These are phyloP conservation scores for Mrakia hoshinonis DNA, from an alignment of 768 basidiomycete species.

Conservation along the genomic window DNA sequence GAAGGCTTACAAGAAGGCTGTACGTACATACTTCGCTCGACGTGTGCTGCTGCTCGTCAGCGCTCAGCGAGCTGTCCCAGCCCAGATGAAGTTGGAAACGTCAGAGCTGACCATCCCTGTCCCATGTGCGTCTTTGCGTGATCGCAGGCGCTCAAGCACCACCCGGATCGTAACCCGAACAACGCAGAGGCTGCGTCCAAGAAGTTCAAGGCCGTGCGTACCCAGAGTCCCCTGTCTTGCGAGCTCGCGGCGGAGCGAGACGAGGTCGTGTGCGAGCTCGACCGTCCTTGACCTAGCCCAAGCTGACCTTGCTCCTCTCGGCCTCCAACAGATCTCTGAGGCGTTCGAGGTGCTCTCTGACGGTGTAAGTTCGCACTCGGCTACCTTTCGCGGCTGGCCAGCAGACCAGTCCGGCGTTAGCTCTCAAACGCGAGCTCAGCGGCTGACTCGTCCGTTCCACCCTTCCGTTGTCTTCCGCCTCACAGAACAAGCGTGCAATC, in stretches of 20 bases:
- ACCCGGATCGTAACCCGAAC: conserved; percentile 74
- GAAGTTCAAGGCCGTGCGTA: conserved; percentile 80
- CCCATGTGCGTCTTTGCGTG: conserved; percentile 14
- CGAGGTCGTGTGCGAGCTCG: conserved; percentile 3
- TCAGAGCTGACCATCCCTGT: background rate
- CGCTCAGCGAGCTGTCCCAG: background rate
- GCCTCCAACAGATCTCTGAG: conserved; percentile 62
- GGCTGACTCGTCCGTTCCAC: background rate
- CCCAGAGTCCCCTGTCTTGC: no score
- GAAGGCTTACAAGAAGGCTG: conserved; percentile 88
- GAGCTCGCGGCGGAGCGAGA: conserved; percentile 24
- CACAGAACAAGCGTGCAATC: conserved; percentile 39
- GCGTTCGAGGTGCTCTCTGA: conserved; percentile 93
- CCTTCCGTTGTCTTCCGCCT: background rate
- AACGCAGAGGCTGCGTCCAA: conserved; percentile 75
- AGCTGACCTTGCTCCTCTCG: background rate
- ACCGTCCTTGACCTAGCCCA: background rate
- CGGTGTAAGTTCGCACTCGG: conserved; percentile 34
- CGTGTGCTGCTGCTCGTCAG: background rate
- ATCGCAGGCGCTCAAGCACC: conserved; percentile 75
- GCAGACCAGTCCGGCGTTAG: background rate
- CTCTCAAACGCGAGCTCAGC: background rate
- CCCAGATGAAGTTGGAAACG: conserved; percentile 41
- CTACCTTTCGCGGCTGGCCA: background rate
- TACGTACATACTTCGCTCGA: conserved; percentile 7